Conservation (phyloP, 2,329 filamentous ascomycete species). For the Cadophora luteo-olivacea region DNA sequence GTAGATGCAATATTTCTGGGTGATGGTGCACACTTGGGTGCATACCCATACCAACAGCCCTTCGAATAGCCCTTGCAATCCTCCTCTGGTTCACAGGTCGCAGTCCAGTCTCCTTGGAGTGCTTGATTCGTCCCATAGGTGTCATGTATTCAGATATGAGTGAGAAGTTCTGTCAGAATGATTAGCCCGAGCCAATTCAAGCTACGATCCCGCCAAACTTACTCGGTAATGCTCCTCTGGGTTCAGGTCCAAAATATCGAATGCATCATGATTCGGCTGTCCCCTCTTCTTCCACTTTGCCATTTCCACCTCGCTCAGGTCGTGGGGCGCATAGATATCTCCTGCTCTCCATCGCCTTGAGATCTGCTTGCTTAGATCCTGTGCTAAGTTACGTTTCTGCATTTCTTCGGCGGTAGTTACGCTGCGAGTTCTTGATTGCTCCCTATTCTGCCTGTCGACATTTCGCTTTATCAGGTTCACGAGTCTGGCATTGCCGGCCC, state of each 20-base stretch:
- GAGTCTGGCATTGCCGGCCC: background rate
- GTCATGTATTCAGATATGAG: constrained; percentile 91
- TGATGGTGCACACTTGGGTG: constrained; percentile 92
- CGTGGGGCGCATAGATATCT: constrained; percentile 90
- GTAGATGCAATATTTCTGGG: constrained; percentile 71
- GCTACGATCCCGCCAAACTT: constrained; percentile 40
- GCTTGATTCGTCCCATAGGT: constrained; percentile 82
- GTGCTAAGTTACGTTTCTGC: constrained; percentile 14
- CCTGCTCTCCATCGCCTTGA: constrained; percentile 76
- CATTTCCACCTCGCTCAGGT: constrained; percentile 80
- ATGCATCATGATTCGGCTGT: constrained; percentile 68
- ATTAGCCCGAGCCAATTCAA: constrained; percentile 11
- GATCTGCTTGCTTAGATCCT: constrained; percentile 67
- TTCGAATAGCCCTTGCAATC: constrained; percentile 89
- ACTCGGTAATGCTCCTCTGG: constrained; percentile 90
- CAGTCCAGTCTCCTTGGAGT: constrained; percentile 77
- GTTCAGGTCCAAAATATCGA: constrained; percentile 81
- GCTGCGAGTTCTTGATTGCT: background rate
- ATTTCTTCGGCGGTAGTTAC: constrained; percentile 2
- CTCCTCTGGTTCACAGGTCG: constrained; percentile 90
- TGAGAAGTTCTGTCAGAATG: constrained; percentile 76
- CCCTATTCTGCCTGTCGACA: background rate
- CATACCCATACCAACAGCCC: constrained; percentile 86
- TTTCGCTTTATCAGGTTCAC: background rate
- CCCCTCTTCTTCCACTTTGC: constrained; percentile 74